These are phyloP conservation scores for Clonostachys solani DNA, from an alignment of 2,329 filamentous ascomycete species.

Conservation along the genomic window DNA sequence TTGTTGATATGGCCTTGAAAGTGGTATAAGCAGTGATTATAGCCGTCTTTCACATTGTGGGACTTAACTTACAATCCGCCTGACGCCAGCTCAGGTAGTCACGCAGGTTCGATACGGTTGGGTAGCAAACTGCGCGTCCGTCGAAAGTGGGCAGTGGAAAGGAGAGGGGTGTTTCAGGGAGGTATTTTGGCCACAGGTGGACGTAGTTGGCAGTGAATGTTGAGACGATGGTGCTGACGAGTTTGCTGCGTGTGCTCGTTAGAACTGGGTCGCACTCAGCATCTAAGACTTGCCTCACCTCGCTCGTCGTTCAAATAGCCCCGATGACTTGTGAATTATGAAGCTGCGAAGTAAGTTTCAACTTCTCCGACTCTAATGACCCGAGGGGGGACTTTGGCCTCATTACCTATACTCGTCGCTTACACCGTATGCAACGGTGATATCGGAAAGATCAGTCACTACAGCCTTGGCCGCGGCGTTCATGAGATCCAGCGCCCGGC, in stretches of 20 bases:
- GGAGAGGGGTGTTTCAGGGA: slow-evolving; percentile 66
- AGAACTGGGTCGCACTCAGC: not conserved
- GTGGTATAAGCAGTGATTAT: not conserved
- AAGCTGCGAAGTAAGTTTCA: slow-evolving; percentile 54
- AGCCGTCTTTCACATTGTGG: too few species aligned
- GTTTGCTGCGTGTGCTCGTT: slow-evolving; percentile 55
- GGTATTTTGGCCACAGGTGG: slow-evolving; percentile 72
- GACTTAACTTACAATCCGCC: slow-evolving; percentile 70
- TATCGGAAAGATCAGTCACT: slow-evolving; percentile 77
- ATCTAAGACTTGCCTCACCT: slow-evolving; percentile 46
- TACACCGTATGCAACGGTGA: slow-evolving; percentile 85
- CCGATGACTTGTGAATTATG: slow-evolving; percentile 78
- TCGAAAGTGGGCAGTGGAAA: slow-evolving; percentile 86
- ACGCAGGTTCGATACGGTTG: slow-evolving; percentile 72
- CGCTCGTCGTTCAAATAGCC: slow-evolving; percentile 79
- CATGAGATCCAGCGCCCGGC: slow-evolving; percentile 85
- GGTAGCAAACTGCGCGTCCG: slow-evolving; percentile 86
- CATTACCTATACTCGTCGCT: slow-evolving; percentile 85
- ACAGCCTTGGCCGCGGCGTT: slow-evolving; percentile 86
- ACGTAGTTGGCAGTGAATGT: slow-evolving; percentile 93
- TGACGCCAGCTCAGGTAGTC: slow-evolving; percentile 98
- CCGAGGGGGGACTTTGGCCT: not conserved
- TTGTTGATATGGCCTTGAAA: slow-evolving; percentile 88
- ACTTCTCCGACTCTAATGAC: not conserved
- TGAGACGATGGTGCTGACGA: slow-evolving; percentile 86